Evolutionary conservation across 2,329 filamentous ascomycete genomes (phyloP).

Genomic region (Penicillium janthinellum): DNA sequence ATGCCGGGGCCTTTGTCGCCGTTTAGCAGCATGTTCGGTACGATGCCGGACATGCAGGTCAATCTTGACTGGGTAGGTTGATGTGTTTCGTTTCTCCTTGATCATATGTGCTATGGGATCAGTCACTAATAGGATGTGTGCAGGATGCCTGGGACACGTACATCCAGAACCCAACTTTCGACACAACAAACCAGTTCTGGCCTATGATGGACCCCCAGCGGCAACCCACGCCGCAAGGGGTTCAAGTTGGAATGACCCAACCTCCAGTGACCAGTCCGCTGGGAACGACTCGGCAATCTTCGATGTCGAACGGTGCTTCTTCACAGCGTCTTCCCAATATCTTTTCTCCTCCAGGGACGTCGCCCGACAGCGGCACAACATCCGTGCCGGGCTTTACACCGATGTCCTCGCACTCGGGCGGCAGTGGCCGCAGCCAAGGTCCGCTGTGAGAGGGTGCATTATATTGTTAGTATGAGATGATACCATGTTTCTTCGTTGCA

Average conservation of each 20-base stretch:
- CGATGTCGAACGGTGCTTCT: slow-evolving; percentile 17
- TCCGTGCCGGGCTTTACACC: slow-evolving; percentile 20
- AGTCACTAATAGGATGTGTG: background rate
- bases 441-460: background rate
- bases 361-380: slow-evolving; percentile 15
- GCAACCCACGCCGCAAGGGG: slow-evolving; percentile 23
- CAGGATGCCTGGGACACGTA: slow-evolving; percentile 71
- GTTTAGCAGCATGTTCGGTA: slow-evolving; percentile 58
- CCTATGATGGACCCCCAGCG: slow-evolving; percentile 38
- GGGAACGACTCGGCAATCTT: slow-evolving; percentile 22
- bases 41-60: slow-evolving; percentile 58
- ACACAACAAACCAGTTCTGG: slow-evolving; percentile 45
- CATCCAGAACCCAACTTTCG: slow-evolving; percentile 60
- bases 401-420: slow-evolving; percentile 15
- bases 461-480: background rate
- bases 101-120: background rate
- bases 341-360: slow-evolving; percentile 19
- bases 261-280: slow-evolving; percentile 27
- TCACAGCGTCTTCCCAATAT: slow-evolving; percentile 17
- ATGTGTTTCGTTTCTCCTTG: background rate
- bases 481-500: background rate
- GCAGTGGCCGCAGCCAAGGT: slow-evolving; percentile 12
- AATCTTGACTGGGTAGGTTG: slow-evolving; percentile 65
- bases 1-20: slow-evolving; percentile 50
- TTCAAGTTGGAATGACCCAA: slow-evolving; percentile 14